A percentile compares a stretch with the other conserved stretches of the same genome.
These are phyloP conservation scores for Citrus sp. DNA, from an alignment of 345 rosid species.

Conservation along the genomic window DNA sequence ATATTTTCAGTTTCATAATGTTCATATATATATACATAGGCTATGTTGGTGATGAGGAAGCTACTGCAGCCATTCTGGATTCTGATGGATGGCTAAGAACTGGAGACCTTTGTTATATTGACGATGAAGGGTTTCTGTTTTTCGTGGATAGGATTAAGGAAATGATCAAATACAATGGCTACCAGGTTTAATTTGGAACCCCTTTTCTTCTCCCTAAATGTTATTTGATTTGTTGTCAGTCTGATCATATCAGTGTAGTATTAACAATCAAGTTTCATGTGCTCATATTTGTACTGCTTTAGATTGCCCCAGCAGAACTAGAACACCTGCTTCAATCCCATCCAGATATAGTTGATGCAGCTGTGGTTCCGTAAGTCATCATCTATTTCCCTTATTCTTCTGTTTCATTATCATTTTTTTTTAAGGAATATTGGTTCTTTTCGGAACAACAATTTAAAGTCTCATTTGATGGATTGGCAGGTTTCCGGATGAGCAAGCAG, in stretches of 20 bases:
- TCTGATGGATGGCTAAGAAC: constrained; percentile 64
- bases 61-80: constrained; percentile 42
- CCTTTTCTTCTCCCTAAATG: neutral
- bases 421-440: neutral
- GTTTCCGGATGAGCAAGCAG: constrained; percentile 54
- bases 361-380: constrained; percentile 49
- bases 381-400: neutral
- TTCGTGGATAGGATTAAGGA: constrained; percentile 59
- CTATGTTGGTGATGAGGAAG: constrained; percentile 50
- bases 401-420: neutral
- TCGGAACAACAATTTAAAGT: neutral
- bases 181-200: constrained; percentile 36
- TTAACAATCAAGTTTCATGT: neutral
- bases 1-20: neutral
- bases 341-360: constrained; percentile 49
- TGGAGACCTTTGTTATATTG: constrained; percentile 62
- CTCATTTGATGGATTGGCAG: constrained; percentile 20
- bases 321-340: constrained; percentile 53
- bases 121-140: constrained; percentile 53
- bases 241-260: neutral
- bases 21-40: constrained; percentile 25
- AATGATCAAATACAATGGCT: constrained; percentile 62
- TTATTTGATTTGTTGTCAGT: neutral
- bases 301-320: constrained; percentile 63
- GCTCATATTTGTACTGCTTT: neutral